Evolutionary conservation across 768 basidiomycete species (phyloP).

Genomic region (Lactarius tabidus): DNA sequence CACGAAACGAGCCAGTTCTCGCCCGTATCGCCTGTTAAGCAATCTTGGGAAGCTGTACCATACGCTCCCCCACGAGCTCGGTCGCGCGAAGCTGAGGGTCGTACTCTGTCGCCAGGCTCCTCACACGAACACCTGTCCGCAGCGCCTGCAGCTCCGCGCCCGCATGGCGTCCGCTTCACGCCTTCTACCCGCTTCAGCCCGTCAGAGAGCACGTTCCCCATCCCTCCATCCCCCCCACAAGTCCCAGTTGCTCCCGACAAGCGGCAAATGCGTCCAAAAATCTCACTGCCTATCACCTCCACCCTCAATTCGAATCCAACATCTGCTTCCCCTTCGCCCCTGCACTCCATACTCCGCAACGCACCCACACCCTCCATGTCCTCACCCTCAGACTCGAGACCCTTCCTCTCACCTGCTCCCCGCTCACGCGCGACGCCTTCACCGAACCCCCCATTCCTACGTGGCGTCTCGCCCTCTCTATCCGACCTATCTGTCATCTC

Average conservation of each 20-base stretch:
- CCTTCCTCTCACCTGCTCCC: slow-evolving; percentile 8
- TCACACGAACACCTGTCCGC: neutral
- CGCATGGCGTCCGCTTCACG: slow-evolving; percentile 18
- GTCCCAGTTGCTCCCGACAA: neutral
- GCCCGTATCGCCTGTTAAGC: neutral
- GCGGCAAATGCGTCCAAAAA: slow-evolving; percentile 5
- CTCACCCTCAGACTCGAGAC: neutral
- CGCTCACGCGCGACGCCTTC: slow-evolving; percentile 3
- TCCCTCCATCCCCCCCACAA: neutral
- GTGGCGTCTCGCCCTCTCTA: slow-evolving; percentile 6
- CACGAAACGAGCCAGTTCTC: slow-evolving; percentile 1
- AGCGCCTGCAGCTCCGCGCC: neutral
- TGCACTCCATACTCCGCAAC: neutral
- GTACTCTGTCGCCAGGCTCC: neutral
- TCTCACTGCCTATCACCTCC: slow-evolving; percentile 4
- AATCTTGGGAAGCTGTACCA: neutral
- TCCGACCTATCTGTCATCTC: slow-evolving; percentile 22
- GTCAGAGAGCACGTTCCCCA: neutral
- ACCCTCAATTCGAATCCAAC: neutral
- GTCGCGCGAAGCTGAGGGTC: neutral
- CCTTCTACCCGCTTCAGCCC: slow-evolving; percentile 18
- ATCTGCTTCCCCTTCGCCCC: neutral
- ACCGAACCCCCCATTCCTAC: slow-evolving; percentile 3
- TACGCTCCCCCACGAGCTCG: neutral
- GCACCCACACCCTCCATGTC: neutral